A percentile compares a stretch with the other conserved stretches of the same genome.
Conservation (phyloP, 805 yeast species). For the Lachancea meyersii region DNA sequence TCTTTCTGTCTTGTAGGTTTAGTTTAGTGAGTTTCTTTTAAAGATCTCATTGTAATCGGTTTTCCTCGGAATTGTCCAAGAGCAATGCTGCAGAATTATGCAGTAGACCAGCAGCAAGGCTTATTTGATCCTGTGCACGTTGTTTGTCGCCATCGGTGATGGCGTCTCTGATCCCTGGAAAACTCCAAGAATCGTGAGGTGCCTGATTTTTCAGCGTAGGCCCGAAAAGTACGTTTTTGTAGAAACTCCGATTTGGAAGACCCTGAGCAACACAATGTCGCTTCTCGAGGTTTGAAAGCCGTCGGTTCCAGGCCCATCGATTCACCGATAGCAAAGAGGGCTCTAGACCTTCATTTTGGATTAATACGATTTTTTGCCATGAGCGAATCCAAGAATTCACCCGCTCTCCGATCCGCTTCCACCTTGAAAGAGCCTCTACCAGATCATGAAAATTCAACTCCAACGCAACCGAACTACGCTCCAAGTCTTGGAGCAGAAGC, state of each 20-base stretch:
- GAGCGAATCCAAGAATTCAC: conserved; percentile 51
- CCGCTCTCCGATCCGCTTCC: conserved; percentile 42
- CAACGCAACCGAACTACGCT: conserved; percentile 21
- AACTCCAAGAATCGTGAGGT: conserved; percentile 51
- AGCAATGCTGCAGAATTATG: conserved; percentile 29
- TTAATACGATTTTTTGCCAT: conserved; percentile 53
- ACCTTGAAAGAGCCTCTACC: conserved; percentile 28
- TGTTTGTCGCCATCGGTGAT: conserved; percentile 44
- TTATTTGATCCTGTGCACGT: conserved; percentile 49
- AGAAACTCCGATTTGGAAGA: conserved; percentile 52
- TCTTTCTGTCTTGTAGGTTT: too few relatives aligned
- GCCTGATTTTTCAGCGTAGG: conserved; percentile 56
- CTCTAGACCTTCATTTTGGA: conserved; percentile 54
- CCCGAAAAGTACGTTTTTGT: conserved; percentile 62
- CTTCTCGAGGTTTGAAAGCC: conserved; percentile 50
- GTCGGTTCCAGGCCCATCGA: conserved; percentile 79
- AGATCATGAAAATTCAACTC: conserved; percentile 31
- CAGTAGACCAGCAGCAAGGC: conserved; percentile 36
- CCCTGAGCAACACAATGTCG: conserved; percentile 43
- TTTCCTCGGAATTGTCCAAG: conserved; percentile 11
- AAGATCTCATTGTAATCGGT: too few relatives aligned
- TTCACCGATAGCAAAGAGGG: conserved; percentile 65
- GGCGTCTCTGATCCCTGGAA: conserved; percentile 73
- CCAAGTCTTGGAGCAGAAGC: conserved; percentile 42
- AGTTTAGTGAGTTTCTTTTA: too few relatives aligned